Evolutionary conservation across 495 filamentous ascomycete species (phyloP), one percentile per base, ranked within the genome.

Genomic region (Aspergillus wentii): DNA sequence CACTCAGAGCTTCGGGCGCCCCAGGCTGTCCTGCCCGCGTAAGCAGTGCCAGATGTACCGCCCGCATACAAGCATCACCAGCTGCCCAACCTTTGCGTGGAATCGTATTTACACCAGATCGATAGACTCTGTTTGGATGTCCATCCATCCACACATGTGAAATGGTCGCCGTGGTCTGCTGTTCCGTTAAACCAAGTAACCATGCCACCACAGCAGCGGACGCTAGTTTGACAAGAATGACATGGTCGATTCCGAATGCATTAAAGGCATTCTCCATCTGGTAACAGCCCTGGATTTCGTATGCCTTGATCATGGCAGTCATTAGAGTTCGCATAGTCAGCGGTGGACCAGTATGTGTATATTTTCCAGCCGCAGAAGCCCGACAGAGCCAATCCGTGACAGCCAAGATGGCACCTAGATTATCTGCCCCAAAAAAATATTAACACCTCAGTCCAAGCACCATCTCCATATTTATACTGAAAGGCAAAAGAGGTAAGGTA

Each of bases 81-180:
- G 62, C 66, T 1, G 66, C 68, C 69, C 69, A 71, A 0, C 66
- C 69, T 41, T 72, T 71, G 1, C 65, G 51, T 7, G 63, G 57
- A 11, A 56, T 57, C 2, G 68, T 59, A 30, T 71, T 69, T 6
- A 45, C 33, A 1, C 37, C 46, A 7, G 51, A 46, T 1, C 66
- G 54, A 30, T 57, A 71, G 3, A 54, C 45, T 5, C 63, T 56
- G 0, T 51, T 51, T 1, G 66, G 61, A 8, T 55, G 49, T 5
- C 52, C 59, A 30, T 73, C 68, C 27, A 59, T 49, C 53, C 54
- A 68, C n/a, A 54, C 56, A 29, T 70, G 61, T 1, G 61, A 67
- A 8, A 71, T 27, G 0, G 62, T 56, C 8, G 57, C 52, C 37
- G 52, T 47, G 4, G 67, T 48, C 43, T 69, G 51, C 3, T 46